phyloP scores from a whole-genome alignment of 306 rosid species.

The Rosa chinensis region DNA sequence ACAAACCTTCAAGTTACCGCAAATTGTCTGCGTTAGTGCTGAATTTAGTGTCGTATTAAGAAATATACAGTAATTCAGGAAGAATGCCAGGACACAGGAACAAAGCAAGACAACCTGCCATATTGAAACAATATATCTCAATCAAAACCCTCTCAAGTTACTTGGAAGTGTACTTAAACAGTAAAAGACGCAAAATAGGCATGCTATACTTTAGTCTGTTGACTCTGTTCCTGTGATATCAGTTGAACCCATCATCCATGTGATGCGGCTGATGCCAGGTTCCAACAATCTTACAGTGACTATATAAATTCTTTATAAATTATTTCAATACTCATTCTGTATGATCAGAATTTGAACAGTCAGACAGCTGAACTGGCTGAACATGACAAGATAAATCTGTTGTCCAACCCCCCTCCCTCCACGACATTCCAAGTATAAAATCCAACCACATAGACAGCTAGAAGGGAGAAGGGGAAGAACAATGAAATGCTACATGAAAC shows the following conservation, averaged over 20 bases:
- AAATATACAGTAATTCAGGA: conserved; percentile 87
- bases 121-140: conserved; percentile 5
- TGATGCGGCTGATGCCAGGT: neutral
- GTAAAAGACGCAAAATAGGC: neutral
- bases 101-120: conserved; percentile 73
- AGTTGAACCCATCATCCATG: neutral
- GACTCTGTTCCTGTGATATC: neutral
- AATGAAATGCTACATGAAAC: neutral
- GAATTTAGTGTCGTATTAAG: conserved; percentile 94
- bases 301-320: neutral
- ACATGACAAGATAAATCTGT: neutral
- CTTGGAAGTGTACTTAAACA: neutral
- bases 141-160: conserved; percentile 11
- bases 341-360: neutral
- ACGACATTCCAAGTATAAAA: neutral
- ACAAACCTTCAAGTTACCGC: conserved; percentile 93
- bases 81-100: conserved; percentile 88
- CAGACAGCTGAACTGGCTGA: neutral
- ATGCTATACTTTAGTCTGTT: neutral
- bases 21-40: conserved; percentile 87
- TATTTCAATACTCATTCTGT: neutral
- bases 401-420: neutral
- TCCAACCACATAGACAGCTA: neutral
- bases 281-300: neutral
- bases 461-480: neutral